These are phyloP conservation scores for Globisporangium heterothallicum DNA, from an alignment of 352 stramenopile genomes.

Conservation along the genomic window DNA sequence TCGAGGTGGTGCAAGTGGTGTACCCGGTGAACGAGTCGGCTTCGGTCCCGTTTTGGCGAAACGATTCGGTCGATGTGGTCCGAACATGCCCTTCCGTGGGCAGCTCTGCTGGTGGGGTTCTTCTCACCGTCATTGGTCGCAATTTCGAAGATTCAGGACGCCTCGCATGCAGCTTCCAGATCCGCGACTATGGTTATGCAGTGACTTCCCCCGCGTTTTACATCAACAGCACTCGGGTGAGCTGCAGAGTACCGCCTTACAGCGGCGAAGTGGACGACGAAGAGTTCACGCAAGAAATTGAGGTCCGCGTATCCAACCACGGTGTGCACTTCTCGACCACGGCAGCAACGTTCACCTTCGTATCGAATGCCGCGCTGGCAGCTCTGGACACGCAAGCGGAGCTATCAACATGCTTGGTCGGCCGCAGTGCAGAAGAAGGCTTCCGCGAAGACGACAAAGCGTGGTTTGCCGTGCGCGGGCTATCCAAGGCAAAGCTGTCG, in stretches of 20 bases:
- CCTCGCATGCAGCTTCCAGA: constrained; percentile 84
- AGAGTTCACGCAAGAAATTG: constrained; percentile 18
- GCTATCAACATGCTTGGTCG: constrained; percentile 31
- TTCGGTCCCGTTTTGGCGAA: constrained; percentile 83
- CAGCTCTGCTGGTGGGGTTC: constrained; percentile 27
- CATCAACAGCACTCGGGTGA: constrained; percentile 75
- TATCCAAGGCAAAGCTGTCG: constrained; percentile 90
- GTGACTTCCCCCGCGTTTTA: constrained; percentile 56
- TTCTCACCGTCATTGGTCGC: constrained; percentile 91
- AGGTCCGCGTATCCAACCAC: constrained; percentile 81
- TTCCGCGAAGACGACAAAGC: constrained; percentile 73
- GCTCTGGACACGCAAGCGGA: constrained; percentile 33
- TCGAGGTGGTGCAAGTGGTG: constrained; percentile 87
- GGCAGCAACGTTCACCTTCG: constrained; percentile 36
- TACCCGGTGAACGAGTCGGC: constrained; percentile 91
- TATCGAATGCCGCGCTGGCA: constrained; percentile 27
- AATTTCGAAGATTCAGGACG: constrained; percentile 89
- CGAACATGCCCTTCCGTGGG: constrained; percentile 72
- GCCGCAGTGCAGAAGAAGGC: constrained; percentile 66
- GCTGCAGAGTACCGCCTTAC: constrained; percentile 70
- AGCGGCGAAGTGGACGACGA: constrained; percentile 18
- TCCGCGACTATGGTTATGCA: constrained; percentile 17
- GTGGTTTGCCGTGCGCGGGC: constrained; percentile 90
- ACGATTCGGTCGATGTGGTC: constrained; percentile 94
- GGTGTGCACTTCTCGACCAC: constrained; percentile 70